A percentile compares a stretch with the other conserved stretches of the same genome.
phyloP scores from a whole-genome alignment of 805 yeast genomes.

The Jamesozyma spencerorum region DNA sequence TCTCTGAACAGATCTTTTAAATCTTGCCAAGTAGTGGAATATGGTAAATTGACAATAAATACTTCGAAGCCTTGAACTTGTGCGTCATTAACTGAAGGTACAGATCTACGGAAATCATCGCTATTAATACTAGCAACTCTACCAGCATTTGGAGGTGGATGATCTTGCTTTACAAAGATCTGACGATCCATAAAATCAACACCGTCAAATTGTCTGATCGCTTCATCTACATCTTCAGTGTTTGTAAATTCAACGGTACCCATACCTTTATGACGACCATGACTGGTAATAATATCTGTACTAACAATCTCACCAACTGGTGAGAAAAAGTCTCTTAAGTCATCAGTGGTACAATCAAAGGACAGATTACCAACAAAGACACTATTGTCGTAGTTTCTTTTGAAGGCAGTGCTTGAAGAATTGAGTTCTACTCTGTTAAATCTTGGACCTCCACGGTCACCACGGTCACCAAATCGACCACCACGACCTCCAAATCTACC shows the following conservation, averaged over 20 bases:
- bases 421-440: not conserved
- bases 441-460: not conserved
- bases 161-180: constrained; percentile 82
- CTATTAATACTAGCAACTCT: not conserved
- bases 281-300: constrained; percentile 70
- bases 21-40: constrained; percentile 68
- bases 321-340: constrained; percentile 53
- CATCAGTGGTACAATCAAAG: constrained; percentile 48
- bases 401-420: constrained; percentile 10
- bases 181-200: constrained; percentile 62
- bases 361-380: constrained; percentile 69
- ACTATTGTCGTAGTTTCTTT: constrained; percentile 57
- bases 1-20: constrained; percentile 74
- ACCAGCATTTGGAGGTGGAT: constrained; percentile 56
- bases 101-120: not conserved
- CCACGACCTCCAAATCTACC: constrained; percentile 7
- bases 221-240: constrained; percentile 55
- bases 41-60: constrained; percentile 79
- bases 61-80: constrained; percentile 39
- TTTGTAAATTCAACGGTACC: constrained; percentile 77
- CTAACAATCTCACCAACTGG: constrained; percentile 55
- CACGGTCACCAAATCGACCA: not conserved
- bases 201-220: constrained; percentile 61
- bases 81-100: not conserved
- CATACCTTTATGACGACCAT: constrained; percentile 81